Conservation (phyloP, 2,329 filamentous ascomycete species). For the Blastomyces silverae region DNA sequence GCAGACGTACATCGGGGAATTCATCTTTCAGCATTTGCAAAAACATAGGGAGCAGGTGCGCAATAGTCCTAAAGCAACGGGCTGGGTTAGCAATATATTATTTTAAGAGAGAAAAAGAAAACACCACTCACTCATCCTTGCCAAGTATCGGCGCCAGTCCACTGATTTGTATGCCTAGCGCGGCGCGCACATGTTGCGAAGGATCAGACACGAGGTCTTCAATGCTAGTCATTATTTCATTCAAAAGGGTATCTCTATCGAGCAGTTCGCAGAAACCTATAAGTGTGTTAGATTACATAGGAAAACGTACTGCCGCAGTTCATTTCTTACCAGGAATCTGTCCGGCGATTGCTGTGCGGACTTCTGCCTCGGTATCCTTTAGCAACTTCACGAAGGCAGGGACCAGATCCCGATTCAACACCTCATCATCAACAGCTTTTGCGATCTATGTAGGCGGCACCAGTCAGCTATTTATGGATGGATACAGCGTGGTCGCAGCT, state of each 20-base stretch:
- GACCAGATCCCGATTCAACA: constrained; percentile 86
- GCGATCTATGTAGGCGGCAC: constrained; percentile 60
- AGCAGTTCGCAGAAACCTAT: constrained; percentile 85
- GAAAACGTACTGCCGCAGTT: constrained; percentile 1
- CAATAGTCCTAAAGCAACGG: constrained; percentile 65
- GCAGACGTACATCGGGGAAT: constrained; percentile 93
- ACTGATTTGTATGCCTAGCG: constrained; percentile 93
- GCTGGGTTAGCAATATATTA: constrained; percentile 20
- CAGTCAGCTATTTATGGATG: neutral
- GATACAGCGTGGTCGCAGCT: neutral
- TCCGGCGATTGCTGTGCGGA: constrained; percentile 90
- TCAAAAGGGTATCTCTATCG: constrained; percentile 77
- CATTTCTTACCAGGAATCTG: constrained; percentile 70
- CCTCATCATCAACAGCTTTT: constrained; percentile 96
- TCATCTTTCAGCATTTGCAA: constrained; percentile 99
- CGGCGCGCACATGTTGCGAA: constrained; percentile 93
- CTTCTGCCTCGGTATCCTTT: constrained; percentile 96
- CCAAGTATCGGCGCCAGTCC: constrained; percentile 93
- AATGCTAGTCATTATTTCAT: constrained; percentile 93
- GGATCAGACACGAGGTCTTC: constrained; percentile 94
- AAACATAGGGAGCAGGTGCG: constrained; percentile 97
- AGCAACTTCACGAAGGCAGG: constrained; percentile 95
- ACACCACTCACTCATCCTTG: constrained; percentile 75
- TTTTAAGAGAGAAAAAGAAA: constrained; percentile 4
- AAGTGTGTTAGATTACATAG: constrained; percentile 21